phyloP scores from a whole-genome alignment of 108 stramenopile species.

The Nannochloropsis oceanica region DNA sequence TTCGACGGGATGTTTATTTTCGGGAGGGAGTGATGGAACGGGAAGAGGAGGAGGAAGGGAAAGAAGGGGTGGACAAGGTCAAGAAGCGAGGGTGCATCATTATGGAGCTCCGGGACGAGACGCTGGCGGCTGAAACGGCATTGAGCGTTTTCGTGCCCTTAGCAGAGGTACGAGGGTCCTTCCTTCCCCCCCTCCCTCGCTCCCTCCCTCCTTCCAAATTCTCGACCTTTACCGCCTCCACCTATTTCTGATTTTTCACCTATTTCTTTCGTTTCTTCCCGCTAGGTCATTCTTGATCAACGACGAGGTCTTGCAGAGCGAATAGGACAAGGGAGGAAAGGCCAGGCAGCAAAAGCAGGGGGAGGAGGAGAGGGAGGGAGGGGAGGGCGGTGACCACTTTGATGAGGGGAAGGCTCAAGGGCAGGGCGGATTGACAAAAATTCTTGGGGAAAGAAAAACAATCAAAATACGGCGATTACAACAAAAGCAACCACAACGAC shows the following conservation, averaged over 20 bases:
- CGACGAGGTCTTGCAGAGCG: not conserved
- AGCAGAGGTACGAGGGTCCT: not conserved
- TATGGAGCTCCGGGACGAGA: not conserved
- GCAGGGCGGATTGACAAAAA: no score
- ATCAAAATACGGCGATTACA: no score
- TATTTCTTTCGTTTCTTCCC: no score
- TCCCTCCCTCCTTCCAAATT: no score
- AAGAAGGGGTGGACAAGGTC: not conserved
- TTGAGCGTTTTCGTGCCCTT: not conserved
- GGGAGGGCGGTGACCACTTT: no score
- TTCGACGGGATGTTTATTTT: not conserved
- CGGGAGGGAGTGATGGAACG: not conserved
- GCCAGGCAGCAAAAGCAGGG: not conserved
- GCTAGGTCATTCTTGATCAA: not conserved
- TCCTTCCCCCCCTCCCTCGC: no score
- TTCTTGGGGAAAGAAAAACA: no score
- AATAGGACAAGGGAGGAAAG: not conserved
- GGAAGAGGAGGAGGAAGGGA: not conserved
- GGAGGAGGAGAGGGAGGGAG: not conserved
- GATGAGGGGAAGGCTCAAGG: no score
- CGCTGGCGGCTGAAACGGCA: not conserved
- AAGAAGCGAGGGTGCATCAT: not conserved
- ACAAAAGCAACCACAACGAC: no score
- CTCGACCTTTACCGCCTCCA: no score
- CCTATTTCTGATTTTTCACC: no score